These are phyloP conservation scores for Artemisia argyi DNA, from an alignment of 129 eudicot species.

Conservation along the genomic window DNA sequence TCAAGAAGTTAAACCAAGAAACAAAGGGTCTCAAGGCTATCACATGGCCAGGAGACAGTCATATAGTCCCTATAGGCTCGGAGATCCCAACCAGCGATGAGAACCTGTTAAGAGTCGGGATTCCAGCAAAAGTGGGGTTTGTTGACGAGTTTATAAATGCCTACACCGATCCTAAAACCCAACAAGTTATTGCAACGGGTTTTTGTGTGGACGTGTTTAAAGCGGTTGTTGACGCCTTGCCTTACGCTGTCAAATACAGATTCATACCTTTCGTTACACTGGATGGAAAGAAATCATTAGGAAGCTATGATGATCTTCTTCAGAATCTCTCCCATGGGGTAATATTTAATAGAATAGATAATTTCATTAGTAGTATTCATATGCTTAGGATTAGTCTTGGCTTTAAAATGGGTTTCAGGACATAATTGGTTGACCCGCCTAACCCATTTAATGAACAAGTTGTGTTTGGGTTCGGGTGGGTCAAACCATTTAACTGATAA, in stretches of 20 bases:
- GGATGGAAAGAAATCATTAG: conserved; percentile 20
- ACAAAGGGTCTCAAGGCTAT: conserved; percentile 17
- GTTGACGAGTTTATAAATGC: conserved; percentile 44
- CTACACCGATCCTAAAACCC: conserved; percentile 26
- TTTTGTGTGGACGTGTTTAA: conserved; percentile 53
- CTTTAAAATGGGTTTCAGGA: no score
- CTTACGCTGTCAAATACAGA: conserved; percentile 40
- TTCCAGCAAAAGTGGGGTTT: conserved; percentile 47
- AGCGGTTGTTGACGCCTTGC: conserved; percentile 36
- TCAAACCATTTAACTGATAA: no score
- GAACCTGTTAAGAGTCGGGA: conserved; percentile 40
- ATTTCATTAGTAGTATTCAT: no score
- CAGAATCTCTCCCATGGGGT: conserved; percentile 17
- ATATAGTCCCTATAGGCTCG: conserved; percentile 45
- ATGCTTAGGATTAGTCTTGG: no score
- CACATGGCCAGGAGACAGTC: not conserved
- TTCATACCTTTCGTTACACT: conserved; percentile 36
- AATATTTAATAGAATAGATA: not conserved
- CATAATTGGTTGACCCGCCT: no score
- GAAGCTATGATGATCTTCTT: conserved; percentile 36
- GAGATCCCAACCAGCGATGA: conserved; percentile 45
- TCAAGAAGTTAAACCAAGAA: conserved; percentile 18
- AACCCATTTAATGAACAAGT: no score
- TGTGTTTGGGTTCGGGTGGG: no score
- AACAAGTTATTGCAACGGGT: conserved; percentile 34